A percentile compares a stretch with the other conserved stretches of the same genome.
Conservation (phyloP, 2,329 filamentous ascomycete species). For the Aureobasidium mangrovei region DNA sequence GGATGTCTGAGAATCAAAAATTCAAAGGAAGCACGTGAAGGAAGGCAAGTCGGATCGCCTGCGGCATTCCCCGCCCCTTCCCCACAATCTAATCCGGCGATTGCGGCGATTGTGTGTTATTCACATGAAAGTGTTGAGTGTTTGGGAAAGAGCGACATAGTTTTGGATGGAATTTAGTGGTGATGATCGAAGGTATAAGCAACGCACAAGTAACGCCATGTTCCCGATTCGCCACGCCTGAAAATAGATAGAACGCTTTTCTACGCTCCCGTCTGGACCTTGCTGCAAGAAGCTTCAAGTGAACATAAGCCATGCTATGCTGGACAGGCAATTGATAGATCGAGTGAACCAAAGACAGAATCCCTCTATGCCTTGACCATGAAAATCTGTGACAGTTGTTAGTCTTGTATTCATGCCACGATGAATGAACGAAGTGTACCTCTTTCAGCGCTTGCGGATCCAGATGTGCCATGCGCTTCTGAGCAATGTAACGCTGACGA, state of each 20-base stretch:
- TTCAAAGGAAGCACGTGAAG: neutral
- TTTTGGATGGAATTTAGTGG: neutral
- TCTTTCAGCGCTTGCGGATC: conserved; percentile 79
- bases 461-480: conserved; percentile 76
- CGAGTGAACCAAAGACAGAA: neutral
- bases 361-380: conserved; percentile 49
- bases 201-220: conserved; percentile 1
- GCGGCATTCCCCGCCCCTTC: no score
- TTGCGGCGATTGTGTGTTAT: neutral
- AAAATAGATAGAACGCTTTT: conserved; percentile 3
- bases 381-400: conserved; percentile 46
- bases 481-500: conserved; percentile 73
- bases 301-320: neutral
- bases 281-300: no score
- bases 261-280: neutral
- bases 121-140: neutral
- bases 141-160: neutral
- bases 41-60: no score
- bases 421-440: conserved; percentile 38
- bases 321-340: neutral
- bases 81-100: no score
- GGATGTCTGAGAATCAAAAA: neutral
- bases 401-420: conserved; percentile 18
- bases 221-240: neutral
- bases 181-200: neutral